Evolutionary conservation across 352 stramenopile genomes (phyloP).

Genomic region (Elongisporangium prolatum): DNA sequence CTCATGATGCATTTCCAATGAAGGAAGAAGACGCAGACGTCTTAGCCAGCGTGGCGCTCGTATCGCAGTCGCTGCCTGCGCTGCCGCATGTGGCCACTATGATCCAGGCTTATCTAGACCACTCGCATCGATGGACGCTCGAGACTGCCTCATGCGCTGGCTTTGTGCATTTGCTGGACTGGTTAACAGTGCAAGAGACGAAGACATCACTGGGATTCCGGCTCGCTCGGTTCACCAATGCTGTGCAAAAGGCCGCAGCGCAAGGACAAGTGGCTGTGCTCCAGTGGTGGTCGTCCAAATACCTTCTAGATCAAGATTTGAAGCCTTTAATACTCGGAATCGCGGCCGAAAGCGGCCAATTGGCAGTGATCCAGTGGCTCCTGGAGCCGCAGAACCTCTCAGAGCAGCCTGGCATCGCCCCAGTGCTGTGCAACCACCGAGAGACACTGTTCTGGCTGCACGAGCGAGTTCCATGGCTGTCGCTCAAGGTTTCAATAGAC

Average conservation of each 20-base stretch:
- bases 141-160: not conserved
- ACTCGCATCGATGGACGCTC: not conserved
- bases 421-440: not conserved
- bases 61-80: not conserved
- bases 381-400: not conserved
- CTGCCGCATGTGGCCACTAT: not conserved
- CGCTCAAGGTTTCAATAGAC: not conserved
- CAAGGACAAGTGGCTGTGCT: not conserved
- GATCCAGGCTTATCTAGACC: not conserved
- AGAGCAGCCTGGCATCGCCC: not conserved
- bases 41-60: not conserved
- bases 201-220: not conserved
- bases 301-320: not conserved
- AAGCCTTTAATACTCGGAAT: not conserved
- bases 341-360: not conserved
- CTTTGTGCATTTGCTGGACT: not conserved
- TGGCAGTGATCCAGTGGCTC: not conserved
- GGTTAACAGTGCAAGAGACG: not conserved
- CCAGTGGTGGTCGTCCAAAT: not conserved
- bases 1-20: not conserved
- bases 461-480: not conserved
- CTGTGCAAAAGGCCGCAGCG: not conserved
- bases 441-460: not conserved
- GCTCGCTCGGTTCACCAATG: not conserved
- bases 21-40: not conserved